Percentiles rank a stretch among this genome's conserved stretches.
Conservation (phyloP, 352 stramenopile species). For the Globisporangium viniferum region DNA sequence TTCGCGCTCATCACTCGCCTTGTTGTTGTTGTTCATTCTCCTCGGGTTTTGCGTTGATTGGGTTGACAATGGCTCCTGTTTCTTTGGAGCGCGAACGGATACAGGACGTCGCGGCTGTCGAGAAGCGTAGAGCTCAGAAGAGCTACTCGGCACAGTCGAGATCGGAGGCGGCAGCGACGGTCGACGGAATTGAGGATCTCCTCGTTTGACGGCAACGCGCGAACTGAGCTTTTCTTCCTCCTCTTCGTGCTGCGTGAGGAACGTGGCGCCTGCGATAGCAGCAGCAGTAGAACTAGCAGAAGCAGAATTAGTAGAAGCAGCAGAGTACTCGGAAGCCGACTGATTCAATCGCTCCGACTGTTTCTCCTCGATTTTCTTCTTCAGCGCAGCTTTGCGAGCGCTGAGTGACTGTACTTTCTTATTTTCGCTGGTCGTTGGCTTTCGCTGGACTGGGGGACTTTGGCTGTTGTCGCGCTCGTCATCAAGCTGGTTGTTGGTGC, state of each 20-base stretch:
- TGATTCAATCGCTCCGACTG: conserved; percentile 6
- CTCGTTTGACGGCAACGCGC: background rate
- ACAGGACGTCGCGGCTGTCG: conserved; percentile 6
- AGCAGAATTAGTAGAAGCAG: background rate
- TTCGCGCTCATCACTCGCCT: background rate
- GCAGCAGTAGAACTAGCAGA: background rate
- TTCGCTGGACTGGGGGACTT: background rate
- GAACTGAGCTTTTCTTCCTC: conserved; percentile 25
- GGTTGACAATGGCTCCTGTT: background rate
- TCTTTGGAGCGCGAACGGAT: conserved; percentile 5
- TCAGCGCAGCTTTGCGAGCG: conserved; percentile 39
- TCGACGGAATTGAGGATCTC: background rate
- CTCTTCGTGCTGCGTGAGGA: conserved; percentile 43
- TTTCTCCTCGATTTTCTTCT: conserved; percentile 32
- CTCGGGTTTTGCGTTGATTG: background rate
- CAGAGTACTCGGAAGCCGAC: background rate
- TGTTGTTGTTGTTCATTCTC: background rate
- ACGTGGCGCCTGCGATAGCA: conserved; percentile 19
- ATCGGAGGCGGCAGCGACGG: background rate
- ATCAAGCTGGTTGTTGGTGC: conserved; percentile 22
- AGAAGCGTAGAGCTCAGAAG: background rate
- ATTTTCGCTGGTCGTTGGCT: background rate
- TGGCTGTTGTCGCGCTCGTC: conserved; percentile 8
- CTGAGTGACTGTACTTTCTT: conserved; percentile 15
- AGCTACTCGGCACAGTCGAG: background rate